A percentile compares a stretch with the other conserved stretches of the same genome.
phyloP scores from a whole-genome alignment of 805 yeast species.

The Candida patagonica region DNA sequence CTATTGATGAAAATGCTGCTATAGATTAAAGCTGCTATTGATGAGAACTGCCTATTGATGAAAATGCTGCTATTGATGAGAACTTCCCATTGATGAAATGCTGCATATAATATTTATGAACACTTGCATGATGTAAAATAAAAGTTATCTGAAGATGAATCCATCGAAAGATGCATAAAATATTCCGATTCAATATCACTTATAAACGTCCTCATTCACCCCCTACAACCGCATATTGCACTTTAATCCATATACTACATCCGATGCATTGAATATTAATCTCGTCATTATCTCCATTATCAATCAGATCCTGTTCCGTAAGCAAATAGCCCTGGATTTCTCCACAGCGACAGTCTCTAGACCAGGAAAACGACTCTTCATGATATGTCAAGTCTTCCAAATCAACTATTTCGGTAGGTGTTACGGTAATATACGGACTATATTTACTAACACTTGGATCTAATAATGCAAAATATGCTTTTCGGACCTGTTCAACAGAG shows the following conservation, averaged over 20 bases:
- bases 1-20: too few species aligned
- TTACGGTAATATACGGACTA: too few species aligned
- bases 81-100: background rate
- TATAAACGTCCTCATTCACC: background rate
- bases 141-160: too few species aligned
- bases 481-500: conserved; percentile 40
- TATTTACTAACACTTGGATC: conserved; percentile 4
- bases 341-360: conserved; percentile 28
- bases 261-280: conserved; percentile 70
- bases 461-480: conserved; percentile 53
- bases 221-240: conserved; percentile 37
- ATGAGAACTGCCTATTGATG: too few species aligned
- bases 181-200: background rate
- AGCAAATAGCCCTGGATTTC: conserved; percentile 49
- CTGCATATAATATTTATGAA: too few species aligned
- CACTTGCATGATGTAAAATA: too few species aligned
- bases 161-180: too few species aligned
- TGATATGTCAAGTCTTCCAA: conserved; percentile 49
- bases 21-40: too few species aligned
- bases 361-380: conserved; percentile 22
- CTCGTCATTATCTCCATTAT: conserved; percentile 47
- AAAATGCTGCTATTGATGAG: background rate
- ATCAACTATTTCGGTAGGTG: conserved; percentile 59
- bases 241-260: conserved; percentile 82
- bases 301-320: conserved; percentile 52